Evolutionary conservation across 192 early-diverging fungal genomes (phyloP), one percentile per base, ranked within the genome.

Genomic region (Coemansia sp.): DNA sequence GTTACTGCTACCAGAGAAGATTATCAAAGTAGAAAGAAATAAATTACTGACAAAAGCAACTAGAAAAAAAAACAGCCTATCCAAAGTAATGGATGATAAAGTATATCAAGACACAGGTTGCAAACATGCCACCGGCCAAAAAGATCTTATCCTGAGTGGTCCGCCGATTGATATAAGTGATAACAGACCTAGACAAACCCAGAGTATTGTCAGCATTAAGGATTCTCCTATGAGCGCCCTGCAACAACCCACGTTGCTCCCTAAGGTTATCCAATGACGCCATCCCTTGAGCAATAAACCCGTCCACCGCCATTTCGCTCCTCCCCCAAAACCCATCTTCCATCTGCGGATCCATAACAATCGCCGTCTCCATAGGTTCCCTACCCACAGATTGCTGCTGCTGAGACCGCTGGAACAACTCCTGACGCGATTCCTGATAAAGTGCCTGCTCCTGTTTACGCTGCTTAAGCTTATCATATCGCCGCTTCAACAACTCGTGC

Each of bases 61-160:
- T 25, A 5, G 7, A 25, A 29, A 28, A 52, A 52, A 52, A 33
- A 33, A 29, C 11, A 25, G 28, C 11, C 34, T 40, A 73, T 3
- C 80, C 75, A 56, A 82, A 68, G 29, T 67, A 77, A 22, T 76
- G 75, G n/a, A 82, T 32, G 28, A 82, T 73, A 60, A 77, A 66
- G 67, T 82, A 82, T 10, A 82, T 82, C 29, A 56, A 61, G 18
- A 73, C 20, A 30, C 71, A 73, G 7, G 75, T 77, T 22, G 64
- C 50, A 16, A 61, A 22, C 75, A 82, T 82, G 1, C 80, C 80
- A 1, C 57, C 74, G 8, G 34, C 68, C 56, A 82, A 18, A 40
- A 82, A 62, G 18, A 82, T 65, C 69, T 82, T 82, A 59, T 82
- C 80, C 68, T 82, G 80, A 1, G 80, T 69, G 10, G 80, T 82